Evolutionary conservation across 2,329 filamentous ascomycete species (phyloP), one percentile per base, ranked within the genome.

Genomic region (Pseudogymnoascus sp.): DNA sequence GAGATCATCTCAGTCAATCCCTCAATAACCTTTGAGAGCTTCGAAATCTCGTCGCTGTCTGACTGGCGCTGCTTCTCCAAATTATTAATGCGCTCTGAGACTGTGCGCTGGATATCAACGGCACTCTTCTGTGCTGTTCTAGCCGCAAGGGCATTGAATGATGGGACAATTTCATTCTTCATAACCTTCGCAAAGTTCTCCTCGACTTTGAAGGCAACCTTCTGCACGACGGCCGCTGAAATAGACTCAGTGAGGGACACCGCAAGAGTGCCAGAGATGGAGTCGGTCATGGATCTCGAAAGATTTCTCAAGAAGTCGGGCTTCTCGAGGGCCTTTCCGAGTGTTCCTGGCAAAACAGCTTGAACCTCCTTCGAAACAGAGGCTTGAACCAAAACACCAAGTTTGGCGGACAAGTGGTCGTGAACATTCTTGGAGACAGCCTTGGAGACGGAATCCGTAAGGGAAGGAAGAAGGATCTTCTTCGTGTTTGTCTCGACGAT

Each of bases 341-440:
- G 78, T 8, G 85, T 82, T 64, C 82, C 78, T 1, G 91, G 91
- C 36, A 97, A 78, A 36, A 82, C 76, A 62, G 81, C 82, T 70
- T 89, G 87, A 66, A 96, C 77, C 74, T 96, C 91, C 41, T 82
- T 80, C n/a, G 84, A 80, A 2, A 73, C 35, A 28, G 30, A 64
- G 36, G 67, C 65, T n/a, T 62, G 61, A 28, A 73, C 36, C 28
- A 70, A 66, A 55, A 64, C 58, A 14, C 67, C 67, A 39, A 95
- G 75, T 60, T 88, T 82, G 58, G 84, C 81, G 66, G 84, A 83
- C 62, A 97, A 76, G 64, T 85, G 85, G 66, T 84, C 81, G 62
- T 84, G 82, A 23, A 97, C 79, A 71, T 90, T 86, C 65, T 89
- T 87, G 62, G 88, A 83, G 28, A 96, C 80, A 4, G 87, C 82